Base-by-base conservation (phyloP, 1,284 basidiomycete species). In the Rhodotorula glutinis region DNA sequence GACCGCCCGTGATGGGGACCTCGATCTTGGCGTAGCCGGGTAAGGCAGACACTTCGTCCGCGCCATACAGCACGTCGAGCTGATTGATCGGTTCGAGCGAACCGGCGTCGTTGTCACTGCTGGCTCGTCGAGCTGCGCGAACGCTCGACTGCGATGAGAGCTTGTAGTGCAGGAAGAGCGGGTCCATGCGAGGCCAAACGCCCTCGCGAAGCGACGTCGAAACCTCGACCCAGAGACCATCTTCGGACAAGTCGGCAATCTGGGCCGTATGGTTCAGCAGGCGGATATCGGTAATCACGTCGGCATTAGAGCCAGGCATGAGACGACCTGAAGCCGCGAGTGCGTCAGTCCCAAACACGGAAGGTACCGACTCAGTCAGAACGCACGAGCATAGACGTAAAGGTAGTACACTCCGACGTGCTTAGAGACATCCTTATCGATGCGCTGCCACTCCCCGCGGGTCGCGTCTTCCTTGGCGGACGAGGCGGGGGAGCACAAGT, bases 61-160 rank as follows among this genome's bases (percentile, higher is more conserved):
- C 86, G 5, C 92, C 92, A 75, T 87, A 94, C 0, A 90, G 79
- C 2, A 94, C 82, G 76, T 94, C 91, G n/a, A 95, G 71, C 78
- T 96, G 92, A 1, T 91, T 95, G 72, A 96, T 85, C n/a, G 73
- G 70, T 54, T 74, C 71, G 52, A 69, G 63, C 0, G 41, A 53
- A 10, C 67, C 69, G 2, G 64, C 67, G 19, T 53, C 65, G 30
- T 66, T 61, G 38, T 47, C 38, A 2, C 38, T 11, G 46, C 57
- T 53, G 56, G 41, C 27, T 25, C 53, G 54, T 27, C 71, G 68
- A 16, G 71, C 66, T 21, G 68, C 68, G 27, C 57, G 55, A 14
- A 72, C 40, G 47, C 62, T 65, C 16, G 54, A 29, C 27, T 72
- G 71, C 4, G 60, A 27, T 9, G 63, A 62, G 41, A 71, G 62